Percentiles rank a stretch among this genome's conserved stretches.
phyloP scores from a whole-genome alignment of 2,329 filamentous ascomycete species.

The Blastomyces parvus region DNA sequence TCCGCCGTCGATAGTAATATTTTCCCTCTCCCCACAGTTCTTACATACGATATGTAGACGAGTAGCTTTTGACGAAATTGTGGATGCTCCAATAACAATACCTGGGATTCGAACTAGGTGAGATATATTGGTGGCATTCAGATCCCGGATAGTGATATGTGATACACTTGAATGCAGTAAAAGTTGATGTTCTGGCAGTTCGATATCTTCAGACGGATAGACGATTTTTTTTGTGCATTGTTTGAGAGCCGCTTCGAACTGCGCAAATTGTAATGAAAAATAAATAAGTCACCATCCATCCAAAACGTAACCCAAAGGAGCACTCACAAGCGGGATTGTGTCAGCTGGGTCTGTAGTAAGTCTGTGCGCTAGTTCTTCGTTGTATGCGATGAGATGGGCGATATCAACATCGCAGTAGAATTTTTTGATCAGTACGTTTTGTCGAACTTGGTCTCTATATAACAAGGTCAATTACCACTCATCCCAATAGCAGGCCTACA shows the following conservation, averaged over 20 bases:
- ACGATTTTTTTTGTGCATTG: slow-evolving; percentile 90
- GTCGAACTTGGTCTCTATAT: slow-evolving; percentile 77
- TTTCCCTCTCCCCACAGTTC: slow-evolving; percentile 65
- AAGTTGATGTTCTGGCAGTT: slow-evolving; percentile 84
- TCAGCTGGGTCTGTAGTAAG: slow-evolving; percentile 84
- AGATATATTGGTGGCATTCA: slow-evolving; percentile 86
- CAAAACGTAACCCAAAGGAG: not conserved
- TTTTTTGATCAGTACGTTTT: slow-evolving; percentile 88
- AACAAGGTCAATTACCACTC: slow-evolving; percentile 8
- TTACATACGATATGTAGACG: slow-evolving; percentile 78
- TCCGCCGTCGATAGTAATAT: slow-evolving; percentile 66
- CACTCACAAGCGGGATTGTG: slow-evolving; percentile 73
- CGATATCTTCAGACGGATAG: slow-evolving; percentile 62
- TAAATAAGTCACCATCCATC: not conserved
- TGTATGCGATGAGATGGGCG: slow-evolving; percentile 88
- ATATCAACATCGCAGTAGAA: slow-evolving; percentile 97
- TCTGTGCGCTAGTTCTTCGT: slow-evolving; percentile 86
- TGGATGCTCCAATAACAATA: slow-evolving; percentile 94
- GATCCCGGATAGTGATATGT: slow-evolving; percentile 83
- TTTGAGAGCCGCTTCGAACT: slow-evolving; percentile 88
- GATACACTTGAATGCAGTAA: slow-evolving; percentile 87
- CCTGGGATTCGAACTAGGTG: slow-evolving; percentile 93
- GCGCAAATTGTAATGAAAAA: slow-evolving; percentile 10
- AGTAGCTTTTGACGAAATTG: slow-evolving; percentile 92
- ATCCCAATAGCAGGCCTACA: not conserved